phyloP scores from a whole-genome alignment of 2,329 filamentous ascomycete species.

The Fusarium mexicanum region DNA sequence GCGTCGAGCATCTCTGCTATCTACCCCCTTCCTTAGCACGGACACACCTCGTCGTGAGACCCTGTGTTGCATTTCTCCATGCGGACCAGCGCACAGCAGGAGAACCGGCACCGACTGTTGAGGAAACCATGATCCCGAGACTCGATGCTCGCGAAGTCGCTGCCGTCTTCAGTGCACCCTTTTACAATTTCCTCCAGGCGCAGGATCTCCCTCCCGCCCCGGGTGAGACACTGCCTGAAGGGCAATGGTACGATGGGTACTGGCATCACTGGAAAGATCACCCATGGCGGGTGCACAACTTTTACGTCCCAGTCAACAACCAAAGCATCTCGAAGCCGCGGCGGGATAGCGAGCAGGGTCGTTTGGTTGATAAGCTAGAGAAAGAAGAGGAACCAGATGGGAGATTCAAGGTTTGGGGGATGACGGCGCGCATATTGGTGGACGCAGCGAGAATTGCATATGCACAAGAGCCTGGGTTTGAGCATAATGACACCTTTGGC shows the following conservation, averaged over 20 bases:
- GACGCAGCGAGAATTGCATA: constrained; percentile 90
- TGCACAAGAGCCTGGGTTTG: constrained; percentile 83
- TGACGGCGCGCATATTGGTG: constrained; percentile 91
- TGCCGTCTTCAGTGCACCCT: constrained; percentile 90
- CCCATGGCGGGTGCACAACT: constrained; percentile 90
- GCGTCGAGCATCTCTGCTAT: constrained; percentile 86
- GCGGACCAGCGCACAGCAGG: constrained; percentile 58
- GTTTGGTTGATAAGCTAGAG: constrained; percentile 56
- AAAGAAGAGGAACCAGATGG: constrained; percentile 58
- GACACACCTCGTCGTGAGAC: constrained; percentile 78
- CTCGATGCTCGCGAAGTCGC: constrained; percentile 92
- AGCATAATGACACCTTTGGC: constrained; percentile 67
- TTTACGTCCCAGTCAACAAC: constrained; percentile 83
- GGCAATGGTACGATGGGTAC: constrained; percentile 83
- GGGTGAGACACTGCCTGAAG: constrained; percentile 55
- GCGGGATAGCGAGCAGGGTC: constrained; percentile 53
- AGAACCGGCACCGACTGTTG: constrained; percentile 58
- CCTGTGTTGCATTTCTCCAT: constrained; percentile 82
- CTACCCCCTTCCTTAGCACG: constrained; percentile 80
- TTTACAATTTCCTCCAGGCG: constrained; percentile 79
- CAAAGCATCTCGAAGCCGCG: constrained; percentile 73
- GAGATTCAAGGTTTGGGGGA: constrained; percentile 89
- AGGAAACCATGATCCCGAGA: constrained; percentile 78
- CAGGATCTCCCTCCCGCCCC: constrained; percentile 62
- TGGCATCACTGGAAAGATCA: constrained; percentile 84